A percentile compares a stretch with the other conserved stretches of the same genome.
Evolutionary conservation across 192 early-diverging fungal species (phyloP).

Genomic region (Backusella liffmaniae): DNA sequence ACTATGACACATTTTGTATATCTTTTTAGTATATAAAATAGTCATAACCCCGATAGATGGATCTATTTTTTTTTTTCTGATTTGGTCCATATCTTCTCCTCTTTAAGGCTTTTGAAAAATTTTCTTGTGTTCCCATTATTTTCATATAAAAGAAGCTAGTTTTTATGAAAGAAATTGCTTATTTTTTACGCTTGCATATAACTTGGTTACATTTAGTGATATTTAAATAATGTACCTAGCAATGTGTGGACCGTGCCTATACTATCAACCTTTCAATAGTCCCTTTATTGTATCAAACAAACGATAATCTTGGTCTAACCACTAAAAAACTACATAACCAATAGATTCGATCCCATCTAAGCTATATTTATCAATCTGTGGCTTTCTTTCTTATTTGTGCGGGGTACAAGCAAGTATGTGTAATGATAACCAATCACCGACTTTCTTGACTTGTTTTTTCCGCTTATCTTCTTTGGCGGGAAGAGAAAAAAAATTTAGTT

Average conservation of each 20-base stretch:
- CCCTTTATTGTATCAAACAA: background rate
- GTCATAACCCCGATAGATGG: background rate
- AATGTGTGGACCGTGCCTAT: background rate
- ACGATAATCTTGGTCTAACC: background rate
- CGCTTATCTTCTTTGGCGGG: background rate
- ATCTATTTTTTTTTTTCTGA: background rate
- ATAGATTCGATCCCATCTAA: background rate
- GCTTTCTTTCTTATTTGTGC: background rate
- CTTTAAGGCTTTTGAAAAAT: background rate
- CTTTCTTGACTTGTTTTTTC: background rate
- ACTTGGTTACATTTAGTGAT: background rate
- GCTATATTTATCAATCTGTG: background rate
- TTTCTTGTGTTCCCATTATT: background rate
- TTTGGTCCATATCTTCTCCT: background rate
- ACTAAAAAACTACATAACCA: background rate
- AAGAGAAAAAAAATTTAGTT: background rate
- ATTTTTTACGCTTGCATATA: background rate
- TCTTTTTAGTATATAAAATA: background rate
- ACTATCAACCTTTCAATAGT: background rate
- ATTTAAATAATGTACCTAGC: background rate
- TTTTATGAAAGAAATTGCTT: background rate
- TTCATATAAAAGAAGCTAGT: background rate
- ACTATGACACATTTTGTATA: background rate
- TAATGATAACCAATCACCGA: background rate
- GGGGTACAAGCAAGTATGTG: background rate